Percentiles rank a stretch among this genome's conserved stretches.
Conservation (phyloP, 192 early-diverging fungal genomes). For the Backusella australiensis region DNA sequence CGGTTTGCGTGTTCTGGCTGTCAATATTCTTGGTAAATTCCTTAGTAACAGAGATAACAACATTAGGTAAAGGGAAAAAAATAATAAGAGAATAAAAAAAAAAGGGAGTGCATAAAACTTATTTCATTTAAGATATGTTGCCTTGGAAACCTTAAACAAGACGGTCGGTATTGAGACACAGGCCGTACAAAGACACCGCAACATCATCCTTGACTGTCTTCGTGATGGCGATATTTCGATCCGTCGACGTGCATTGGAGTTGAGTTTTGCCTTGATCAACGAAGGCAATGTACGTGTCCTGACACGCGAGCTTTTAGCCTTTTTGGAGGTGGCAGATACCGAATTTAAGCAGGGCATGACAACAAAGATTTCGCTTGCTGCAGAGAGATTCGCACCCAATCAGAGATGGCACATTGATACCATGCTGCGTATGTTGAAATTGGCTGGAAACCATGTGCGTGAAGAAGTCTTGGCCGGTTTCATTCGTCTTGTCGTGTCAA, state of each 20-base stretch:
- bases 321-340: conserved; percentile 86
- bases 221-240: conserved; percentile 96
- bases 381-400: conserved; percentile 90
- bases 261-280: conserved; percentile 96
- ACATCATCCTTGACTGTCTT: conserved; percentile 95
- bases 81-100: background rate
- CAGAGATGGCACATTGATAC: conserved; percentile 98
- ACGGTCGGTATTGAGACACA: conserved; percentile 87
- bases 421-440: conserved; percentile 81
- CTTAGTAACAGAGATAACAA: conserved; percentile 96
- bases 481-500: conserved; percentile 83
- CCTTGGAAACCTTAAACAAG: conserved; percentile 94
- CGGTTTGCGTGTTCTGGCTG: conserved; percentile 89
- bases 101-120: background rate
- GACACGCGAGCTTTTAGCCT: conserved; percentile 89
- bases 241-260: conserved; percentile 91
- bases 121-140: conserved; percentile 73
- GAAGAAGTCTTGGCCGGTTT: conserved; percentile 83
- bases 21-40: conserved; percentile 98
- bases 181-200: conserved; percentile 95
- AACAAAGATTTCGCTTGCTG: conserved; percentile 86
- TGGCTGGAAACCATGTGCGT: conserved; percentile 69
- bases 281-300: conserved; percentile 89
- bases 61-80: conserved; percentile 61
- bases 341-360: conserved; percentile 93